Base-by-base conservation (phyloP, 768 basidiomycete species). In the Rhodocollybia butyracea region DNA sequence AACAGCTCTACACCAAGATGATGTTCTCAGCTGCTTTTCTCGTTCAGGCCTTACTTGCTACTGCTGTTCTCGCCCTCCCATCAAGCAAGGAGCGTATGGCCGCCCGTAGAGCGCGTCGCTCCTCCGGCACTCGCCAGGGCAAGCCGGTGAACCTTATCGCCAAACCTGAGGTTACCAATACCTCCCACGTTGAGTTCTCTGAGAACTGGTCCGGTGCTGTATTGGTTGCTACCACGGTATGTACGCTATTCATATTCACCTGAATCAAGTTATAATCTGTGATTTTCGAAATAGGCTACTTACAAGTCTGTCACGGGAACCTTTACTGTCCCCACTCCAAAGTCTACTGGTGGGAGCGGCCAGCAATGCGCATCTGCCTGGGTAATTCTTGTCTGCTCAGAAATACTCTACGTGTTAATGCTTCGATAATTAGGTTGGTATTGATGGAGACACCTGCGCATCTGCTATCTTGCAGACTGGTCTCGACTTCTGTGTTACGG, bases 391-490 rank as follows among this genome's bases (percentile, higher is more conserved):
- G n/a, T n/a, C n/a, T n/a, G n/a, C n/a, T n/a, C n/a, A n/a, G n/a
- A n/a, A n/a, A n/a, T n/a, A n/a, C n/a, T n/a, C n/a, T n/a, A n/a
- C n/a, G n/a, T n/a, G n/a, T n/a, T n/a, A n/a, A n/a, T n/a, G n/a
- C n/a, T n/a, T n/a, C n/a, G n/a, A n/a, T n/a, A n/a, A n/a, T n/a
- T n/a, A n/a, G n/a, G 56, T 57, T 22, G 56, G 56, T 42, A 57
- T 57, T 26, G 56, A 57, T 29, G 56, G 56, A 26, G 56, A 57
- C 51, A 57, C 56, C 26, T 41, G 31, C 15, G 27, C n/a, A 2
- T 46, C 38, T 36, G 38, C 56, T 11, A 57, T 57, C 42, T 45
- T 57, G 29, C 56, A 57, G 43, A 45, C 50, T 38, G 56, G 56
- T 52, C 31, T 56, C 24, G 55, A 56, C 41, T 56, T 56, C 29